These are phyloP conservation scores for Diversispora eburnea DNA, from an alignment of 192 early-diverging fungal genomes.

Conservation along the genomic window DNA sequence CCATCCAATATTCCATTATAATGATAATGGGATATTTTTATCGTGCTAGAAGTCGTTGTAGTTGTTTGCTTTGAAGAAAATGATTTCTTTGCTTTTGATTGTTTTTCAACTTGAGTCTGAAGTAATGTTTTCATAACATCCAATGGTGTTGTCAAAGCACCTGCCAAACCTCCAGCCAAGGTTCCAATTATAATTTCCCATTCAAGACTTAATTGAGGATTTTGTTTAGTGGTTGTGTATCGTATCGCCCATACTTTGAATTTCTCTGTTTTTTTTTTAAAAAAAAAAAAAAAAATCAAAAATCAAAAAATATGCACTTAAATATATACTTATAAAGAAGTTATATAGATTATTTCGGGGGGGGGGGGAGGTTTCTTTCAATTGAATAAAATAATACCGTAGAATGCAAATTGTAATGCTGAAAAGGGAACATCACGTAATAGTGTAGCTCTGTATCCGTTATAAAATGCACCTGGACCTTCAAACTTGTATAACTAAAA, in stretches of 20 bases:
- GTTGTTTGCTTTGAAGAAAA: slow-evolving; percentile 7
- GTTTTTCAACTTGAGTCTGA: slow-evolving; percentile 49
- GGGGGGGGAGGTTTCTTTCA: background rate
- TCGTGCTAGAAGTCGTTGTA: slow-evolving; percentile 10
- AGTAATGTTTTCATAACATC: slow-evolving; percentile 59
- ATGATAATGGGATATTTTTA: slow-evolving; percentile 34
- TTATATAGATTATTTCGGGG: background rate
- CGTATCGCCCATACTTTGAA: slow-evolving; percentile 49
- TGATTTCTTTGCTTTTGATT: slow-evolving; percentile 28
- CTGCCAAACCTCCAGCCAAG: slow-evolving; percentile 55
- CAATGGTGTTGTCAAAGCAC: slow-evolving; percentile 55
- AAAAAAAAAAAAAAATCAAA: background rate
- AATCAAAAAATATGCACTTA: no score
- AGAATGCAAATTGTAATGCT: slow-evolving; percentile 58
- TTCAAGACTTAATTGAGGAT: slow-evolving; percentile 43
- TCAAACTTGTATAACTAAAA: slow-evolving; percentile 57
- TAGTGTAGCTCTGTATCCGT: slow-evolving; percentile 56
- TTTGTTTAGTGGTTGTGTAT: slow-evolving; percentile 32
- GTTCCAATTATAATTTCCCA: slow-evolving; percentile 49
- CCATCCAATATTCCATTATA: slow-evolving; percentile 56
- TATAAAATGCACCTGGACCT: slow-evolving; percentile 56
- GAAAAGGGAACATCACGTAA: slow-evolving; percentile 57
- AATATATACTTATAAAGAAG: background rate
- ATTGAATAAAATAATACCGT: slow-evolving; percentile 38
- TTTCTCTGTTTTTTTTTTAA: slow-evolving; percentile 42